These are phyloP conservation scores for Podochytrium sp. DNA, from an alignment of 192 early-diverging fungal genomes.

Conservation along the genomic window DNA sequence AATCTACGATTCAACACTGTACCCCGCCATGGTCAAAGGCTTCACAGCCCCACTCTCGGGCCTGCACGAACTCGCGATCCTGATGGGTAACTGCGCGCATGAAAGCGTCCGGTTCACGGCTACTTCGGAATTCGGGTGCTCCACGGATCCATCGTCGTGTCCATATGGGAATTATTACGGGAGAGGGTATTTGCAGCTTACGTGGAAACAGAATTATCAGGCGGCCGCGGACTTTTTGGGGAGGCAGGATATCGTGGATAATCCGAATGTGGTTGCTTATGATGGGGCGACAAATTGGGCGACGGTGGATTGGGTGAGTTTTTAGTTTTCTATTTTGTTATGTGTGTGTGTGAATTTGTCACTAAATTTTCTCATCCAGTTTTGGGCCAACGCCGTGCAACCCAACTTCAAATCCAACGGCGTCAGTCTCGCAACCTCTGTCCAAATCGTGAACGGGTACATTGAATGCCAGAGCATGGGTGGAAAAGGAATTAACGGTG, in stretches of 20 bases:
- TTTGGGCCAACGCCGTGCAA: slow-evolving; percentile 7
- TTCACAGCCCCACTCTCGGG: background rate
- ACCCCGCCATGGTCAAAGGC: background rate
- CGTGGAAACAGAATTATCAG: slow-evolving; percentile 20
- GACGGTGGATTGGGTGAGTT: slow-evolving; percentile 7
- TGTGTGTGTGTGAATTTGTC: too few species aligned
- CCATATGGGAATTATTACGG: slow-evolving; percentile 8
- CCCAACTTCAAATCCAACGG: background rate
- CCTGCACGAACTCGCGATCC: background rate
- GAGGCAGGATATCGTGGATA: background rate
- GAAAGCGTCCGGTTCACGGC: slow-evolving; percentile 4
- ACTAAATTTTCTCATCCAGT: too few species aligned
- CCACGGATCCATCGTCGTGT: background rate
- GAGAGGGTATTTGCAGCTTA: slow-evolving; percentile 18
- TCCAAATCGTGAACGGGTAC: slow-evolving; percentile 2
- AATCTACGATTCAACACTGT: background rate
- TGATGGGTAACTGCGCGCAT: slow-evolving; percentile 4
- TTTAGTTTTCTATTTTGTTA: too few species aligned
- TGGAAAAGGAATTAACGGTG: background rate
- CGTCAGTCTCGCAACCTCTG: slow-evolving; percentile 1
- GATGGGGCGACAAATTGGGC: slow-evolving; percentile 13
- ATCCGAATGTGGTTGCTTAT: background rate
- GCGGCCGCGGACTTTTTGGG: background rate
- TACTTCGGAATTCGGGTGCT: background rate
- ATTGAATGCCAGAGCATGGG: slow-evolving; percentile 11